Evolutionary conservation across 176 grass and related monocot species (phyloP), one percentile per base, ranked within the genome.

Genomic region (Rhynchospora tenuis): DNA sequence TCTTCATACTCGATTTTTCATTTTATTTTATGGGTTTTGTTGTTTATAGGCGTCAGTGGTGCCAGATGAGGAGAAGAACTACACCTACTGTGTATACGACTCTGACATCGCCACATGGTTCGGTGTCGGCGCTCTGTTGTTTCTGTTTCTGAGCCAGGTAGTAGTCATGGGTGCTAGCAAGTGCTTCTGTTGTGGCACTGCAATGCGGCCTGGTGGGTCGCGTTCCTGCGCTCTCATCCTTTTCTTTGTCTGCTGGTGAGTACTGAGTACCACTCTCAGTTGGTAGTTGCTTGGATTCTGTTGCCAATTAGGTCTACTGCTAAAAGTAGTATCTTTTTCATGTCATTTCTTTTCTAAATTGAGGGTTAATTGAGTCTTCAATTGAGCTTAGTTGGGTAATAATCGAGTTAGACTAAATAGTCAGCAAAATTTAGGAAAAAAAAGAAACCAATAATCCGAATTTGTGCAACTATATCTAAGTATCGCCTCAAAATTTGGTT

Each of bases 111-210:
- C 93, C 9, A 99, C 96, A 19, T 91, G 85, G 45, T 80, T 90
- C 58, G 96, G 88, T 58, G 85, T 61, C 63, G 86, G 86, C 19
- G 93, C 91, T 84, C 83, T 99, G 14, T 83, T 89, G 42, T 88
- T 99, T 58, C 85, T 99, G 80, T 55, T 93, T 20, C 63, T 88
- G 52, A 89, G 93, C 69, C 93, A 99, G 86, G 64, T 88, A n/a
- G 57, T 93, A 63, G 64, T 92, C 55, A 89, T 86, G 84, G 44
- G 38, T 60, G 86, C 85, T 78, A 95, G 86, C 80, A 90, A 81
- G 52, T 99, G 93, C 88, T 99, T 93, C 93, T 95, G 89, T 87
- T 93, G 89, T 59, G 96, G 93, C 46, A 63, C 70, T 24, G 86
- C 84, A 17, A 88, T 99, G 46, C 86, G 91, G 3, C 96, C 91